Conservation (phyloP, 2,329 filamentous ascomycete genomes). For the Paecilomyces formosus region DNA sequence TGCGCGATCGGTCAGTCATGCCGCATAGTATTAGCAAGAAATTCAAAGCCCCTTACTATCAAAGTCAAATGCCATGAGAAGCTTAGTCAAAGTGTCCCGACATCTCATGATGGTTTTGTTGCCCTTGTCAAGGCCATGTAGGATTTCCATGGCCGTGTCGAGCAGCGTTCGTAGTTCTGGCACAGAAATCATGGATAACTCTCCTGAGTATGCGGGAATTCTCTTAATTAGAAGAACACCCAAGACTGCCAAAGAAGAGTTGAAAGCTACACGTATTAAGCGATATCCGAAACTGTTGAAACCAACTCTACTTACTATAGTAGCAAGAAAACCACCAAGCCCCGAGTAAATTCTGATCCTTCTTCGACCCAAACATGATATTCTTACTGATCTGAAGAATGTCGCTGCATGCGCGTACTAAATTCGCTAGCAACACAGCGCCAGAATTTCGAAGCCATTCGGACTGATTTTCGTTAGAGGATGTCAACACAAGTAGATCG, state of each 20-base stretch:
- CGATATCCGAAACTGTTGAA: background rate
- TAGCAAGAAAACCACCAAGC: slow-evolving; percentile 10
- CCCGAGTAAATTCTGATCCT: slow-evolving; percentile 6
- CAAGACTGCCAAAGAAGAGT: background rate
- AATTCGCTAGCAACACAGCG: slow-evolving; percentile 1
- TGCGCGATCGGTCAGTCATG: background rate
- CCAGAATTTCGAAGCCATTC: slow-evolving; percentile 1
- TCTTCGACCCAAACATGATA: slow-evolving; percentile 3
- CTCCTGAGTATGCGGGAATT: background rate
- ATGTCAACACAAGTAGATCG: background rate
- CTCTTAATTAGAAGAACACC: background rate
- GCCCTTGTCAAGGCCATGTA: slow-evolving; percentile 5
- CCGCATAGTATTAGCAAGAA: background rate
- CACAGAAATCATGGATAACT: background rate
- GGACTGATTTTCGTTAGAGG: background rate
- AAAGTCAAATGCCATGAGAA: slow-evolving; percentile 4
- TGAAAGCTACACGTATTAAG: background rate
- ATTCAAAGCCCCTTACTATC: background rate
- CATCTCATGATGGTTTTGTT: slow-evolving; percentile 4
- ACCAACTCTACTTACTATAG: slow-evolving; percentile 4
- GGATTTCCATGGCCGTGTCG: slow-evolving; percentile 6
- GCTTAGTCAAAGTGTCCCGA: slow-evolving; percentile 2
- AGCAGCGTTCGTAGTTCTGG: slow-evolving; percentile 1
- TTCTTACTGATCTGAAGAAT: slow-evolving; percentile 6
- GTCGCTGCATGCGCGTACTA: slow-evolving; percentile 4